Conservation (phyloP, 2,329 filamentous ascomycete species). For the Aspergillus fumigatiaffinis region DNA sequence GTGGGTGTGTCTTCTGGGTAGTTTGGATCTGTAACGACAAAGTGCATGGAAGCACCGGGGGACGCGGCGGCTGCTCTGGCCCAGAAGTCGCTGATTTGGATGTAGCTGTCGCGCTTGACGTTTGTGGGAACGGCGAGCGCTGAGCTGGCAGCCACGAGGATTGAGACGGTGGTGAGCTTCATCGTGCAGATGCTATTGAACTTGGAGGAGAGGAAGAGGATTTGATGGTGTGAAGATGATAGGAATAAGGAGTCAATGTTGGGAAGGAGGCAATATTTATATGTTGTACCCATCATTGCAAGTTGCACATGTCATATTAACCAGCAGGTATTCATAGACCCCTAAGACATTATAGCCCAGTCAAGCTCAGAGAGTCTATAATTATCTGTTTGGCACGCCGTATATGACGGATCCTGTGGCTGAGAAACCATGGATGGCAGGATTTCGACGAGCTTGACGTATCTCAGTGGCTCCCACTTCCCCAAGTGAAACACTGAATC, state of each 20-base stretch:
- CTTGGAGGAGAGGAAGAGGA: not conserved
- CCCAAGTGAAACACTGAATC: not conserved
- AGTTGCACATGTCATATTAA: not conserved
- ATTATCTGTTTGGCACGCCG: not conserved
- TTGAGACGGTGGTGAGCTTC: not conserved
- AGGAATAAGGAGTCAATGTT: not conserved
- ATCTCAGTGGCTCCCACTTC: not conserved
- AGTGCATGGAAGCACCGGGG: slow-evolving; percentile 13
- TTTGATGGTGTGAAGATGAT: not conserved
- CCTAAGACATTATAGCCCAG: not conserved
- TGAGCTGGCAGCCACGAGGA: not conserved
- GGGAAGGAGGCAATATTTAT: not conserved
- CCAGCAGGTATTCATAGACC: not conserved
- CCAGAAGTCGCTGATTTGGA: slow-evolving; percentile 14
- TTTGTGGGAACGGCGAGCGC: not conserved
- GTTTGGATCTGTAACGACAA: slow-evolving; percentile 19
- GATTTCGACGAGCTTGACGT: not conserved
- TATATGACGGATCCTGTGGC: not conserved
- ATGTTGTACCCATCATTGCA: not conserved
- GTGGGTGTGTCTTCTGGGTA: slow-evolving; percentile 20
- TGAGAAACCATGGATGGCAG: not conserved
- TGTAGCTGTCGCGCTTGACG: not conserved
- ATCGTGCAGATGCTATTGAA: not conserved
- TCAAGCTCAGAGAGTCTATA: not conserved
- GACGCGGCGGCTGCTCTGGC: not conserved